A percentile compares a stretch with the other conserved stretches of the same genome.
Evolutionary conservation across 192 early-diverging fungal species (phyloP).

Genomic region (Lobulomyces angularis): DNA sequence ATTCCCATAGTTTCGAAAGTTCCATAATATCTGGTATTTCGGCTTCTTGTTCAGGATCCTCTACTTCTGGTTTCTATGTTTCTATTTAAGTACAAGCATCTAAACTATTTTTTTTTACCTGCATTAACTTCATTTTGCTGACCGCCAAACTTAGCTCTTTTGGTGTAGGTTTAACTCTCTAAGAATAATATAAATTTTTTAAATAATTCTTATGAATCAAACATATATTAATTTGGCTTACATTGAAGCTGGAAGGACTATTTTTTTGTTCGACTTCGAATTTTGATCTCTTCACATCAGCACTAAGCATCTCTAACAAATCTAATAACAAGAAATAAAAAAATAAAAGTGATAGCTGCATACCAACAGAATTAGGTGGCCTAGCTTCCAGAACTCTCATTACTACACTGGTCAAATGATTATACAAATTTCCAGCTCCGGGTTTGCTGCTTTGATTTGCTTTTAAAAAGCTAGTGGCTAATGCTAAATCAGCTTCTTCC

Average conservation of each 20-base stretch:
- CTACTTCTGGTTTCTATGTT: constrained; percentile 17
- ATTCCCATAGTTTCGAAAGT: constrained; percentile 40
- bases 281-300: constrained; percentile 26
- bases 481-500: constrained; percentile 30
- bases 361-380: constrained; percentile 28
- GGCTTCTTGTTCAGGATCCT: constrained; percentile 22
- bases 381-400: constrained; percentile 33
- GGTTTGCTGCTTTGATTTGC: constrained; percentile 25
- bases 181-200: constrained; percentile 3
- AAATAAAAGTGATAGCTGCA: neutral
- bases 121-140: constrained; percentile 21
- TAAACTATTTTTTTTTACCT: constrained; percentile 16
- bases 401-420: constrained; percentile 33
- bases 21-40: constrained; percentile 53
- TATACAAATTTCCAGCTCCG: constrained; percentile 29
- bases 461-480: constrained; percentile 32
- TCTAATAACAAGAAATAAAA: constrained; percentile 11
- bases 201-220: neutral
- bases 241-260: constrained; percentile 17
- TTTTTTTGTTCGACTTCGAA: constrained; percentile 17
- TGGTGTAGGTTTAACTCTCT: constrained; percentile 5
- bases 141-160: constrained; percentile 3
- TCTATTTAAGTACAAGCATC: constrained; percentile 3
- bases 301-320: constrained; percentile 25
- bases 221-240: neutral